phyloP scores from a whole-genome alignment of 495 filamentous ascomycete genomes.

The Tuber borchii region DNA sequence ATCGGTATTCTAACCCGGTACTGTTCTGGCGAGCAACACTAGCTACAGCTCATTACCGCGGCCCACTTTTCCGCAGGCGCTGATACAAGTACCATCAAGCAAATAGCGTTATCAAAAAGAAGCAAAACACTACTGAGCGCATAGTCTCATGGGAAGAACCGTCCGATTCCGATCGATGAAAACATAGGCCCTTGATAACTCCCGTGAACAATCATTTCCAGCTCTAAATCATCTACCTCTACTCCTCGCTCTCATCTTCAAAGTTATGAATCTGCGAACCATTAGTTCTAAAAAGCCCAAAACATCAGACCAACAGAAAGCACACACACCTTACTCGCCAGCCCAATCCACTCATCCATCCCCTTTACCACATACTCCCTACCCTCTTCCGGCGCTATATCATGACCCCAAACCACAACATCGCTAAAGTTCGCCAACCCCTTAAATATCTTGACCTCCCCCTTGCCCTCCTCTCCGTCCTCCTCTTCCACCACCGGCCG shows the following conservation, averaged over 20 bases:
- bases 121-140: not conserved
- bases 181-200: not conserved
- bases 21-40: not conserved
- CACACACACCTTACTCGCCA: slow-evolving; percentile 54
- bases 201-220: not conserved
- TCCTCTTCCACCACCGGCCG: slow-evolving; percentile 45
- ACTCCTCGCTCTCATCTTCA: not conserved
- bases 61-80: not conserved
- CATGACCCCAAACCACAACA: slow-evolving; percentile 78
- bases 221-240: not conserved
- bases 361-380: slow-evolving; percentile 56
- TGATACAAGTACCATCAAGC: not conserved
- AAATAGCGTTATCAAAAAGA: not conserved
- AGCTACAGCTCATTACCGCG: not conserved
- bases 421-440: slow-evolving; percentile 65
- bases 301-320: not conserved
- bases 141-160: not conserved
- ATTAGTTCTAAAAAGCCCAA: not conserved
- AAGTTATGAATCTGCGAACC: not conserved
- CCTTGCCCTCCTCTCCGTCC: slow-evolving; percentile 48
- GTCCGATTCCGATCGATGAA: not conserved
- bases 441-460: slow-evolving; percentile 56
- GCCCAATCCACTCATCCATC: slow-evolving; percentile 75
- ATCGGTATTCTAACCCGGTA: not conserved
- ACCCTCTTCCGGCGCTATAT: slow-evolving; percentile 47